Percentiles rank a stretch among this genome's conserved stretches.
phyloP scores from a whole-genome alignment of 2,329 filamentous ascomycete species.

The Talaromyces sp. region DNA sequence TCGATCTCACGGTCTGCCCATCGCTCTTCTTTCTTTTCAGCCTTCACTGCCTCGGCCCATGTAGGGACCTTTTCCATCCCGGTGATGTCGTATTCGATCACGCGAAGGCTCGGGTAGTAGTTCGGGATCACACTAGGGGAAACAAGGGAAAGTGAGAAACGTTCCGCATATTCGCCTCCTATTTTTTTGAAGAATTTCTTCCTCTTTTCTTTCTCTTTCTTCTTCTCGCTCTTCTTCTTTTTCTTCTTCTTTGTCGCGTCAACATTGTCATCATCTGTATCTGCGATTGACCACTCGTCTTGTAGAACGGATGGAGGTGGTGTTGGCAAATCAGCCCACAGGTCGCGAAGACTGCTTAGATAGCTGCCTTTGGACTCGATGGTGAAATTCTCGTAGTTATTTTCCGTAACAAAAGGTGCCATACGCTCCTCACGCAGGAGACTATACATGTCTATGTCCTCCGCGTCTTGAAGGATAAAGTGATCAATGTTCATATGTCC shows the following conservation, averaged over 20 bases:
- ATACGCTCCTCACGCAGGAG: slow-evolving; percentile 21
- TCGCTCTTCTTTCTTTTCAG: background rate
- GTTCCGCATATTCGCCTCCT: slow-evolving; percentile 75
- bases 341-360: slow-evolving; percentile 66
- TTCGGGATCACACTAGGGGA: slow-evolving; percentile 87
- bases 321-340: slow-evolving; percentile 72
- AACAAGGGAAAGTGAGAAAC: slow-evolving; percentile 76
- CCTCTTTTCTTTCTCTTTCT: slow-evolving; percentile 35
- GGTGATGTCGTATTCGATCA: slow-evolving; percentile 90
- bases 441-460: slow-evolving; percentile 62
- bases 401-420: slow-evolving; percentile 15
- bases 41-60: slow-evolving; percentile 19
- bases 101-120: slow-evolving; percentile 80
- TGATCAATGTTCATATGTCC: slow-evolving; percentile 99
- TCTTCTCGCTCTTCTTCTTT: slow-evolving; percentile 4
- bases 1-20: slow-evolving; percentile 13
- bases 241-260: slow-evolving; percentile 48
- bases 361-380: slow-evolving; percentile 70
- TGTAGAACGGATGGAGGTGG: slow-evolving; percentile 32
- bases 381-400: slow-evolving; percentile 49
- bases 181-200: slow-evolving; percentile 60
- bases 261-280: slow-evolving; percentile 20
- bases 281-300: slow-evolving; percentile 21
- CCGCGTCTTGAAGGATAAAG: slow-evolving; percentile 84
- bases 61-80: slow-evolving; percentile 58